Percentiles rank a stretch among this genome's conserved stretches.
These are phyloP conservation scores for Suaeda aralocaspica DNA, from an alignment of 148 eudicot species.

Conservation along the genomic window DNA sequence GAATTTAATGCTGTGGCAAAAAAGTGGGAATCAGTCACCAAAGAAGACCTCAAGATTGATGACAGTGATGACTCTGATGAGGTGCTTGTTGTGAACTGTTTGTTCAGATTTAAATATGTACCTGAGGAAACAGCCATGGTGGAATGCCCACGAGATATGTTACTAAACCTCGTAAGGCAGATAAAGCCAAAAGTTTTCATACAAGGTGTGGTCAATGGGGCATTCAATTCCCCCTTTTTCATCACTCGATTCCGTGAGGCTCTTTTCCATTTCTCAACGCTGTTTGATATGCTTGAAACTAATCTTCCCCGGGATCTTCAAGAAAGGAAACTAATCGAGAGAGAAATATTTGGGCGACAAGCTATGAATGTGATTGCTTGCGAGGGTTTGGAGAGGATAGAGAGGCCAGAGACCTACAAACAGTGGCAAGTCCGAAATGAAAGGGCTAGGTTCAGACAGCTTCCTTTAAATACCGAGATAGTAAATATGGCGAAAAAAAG, in stretches of 20 bases:
- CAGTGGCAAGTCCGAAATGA: conserved; percentile 76
- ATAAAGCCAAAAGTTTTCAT: conserved; percentile 59
- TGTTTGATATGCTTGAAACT: conserved; percentile 74
- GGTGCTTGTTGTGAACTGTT: conserved; percentile 60
- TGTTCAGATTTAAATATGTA: conserved; percentile 48
- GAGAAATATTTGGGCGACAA: conserved; percentile 59
- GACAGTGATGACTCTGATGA: too few species aligned
- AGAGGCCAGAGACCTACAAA: conserved; percentile 80
- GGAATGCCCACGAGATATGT: conserved; percentile 64
- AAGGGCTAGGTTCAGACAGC: conserved; percentile 63
- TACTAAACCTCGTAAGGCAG: conserved; percentile 46
- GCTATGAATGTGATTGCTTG: conserved; percentile 73
- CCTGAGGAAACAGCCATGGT: conserved; percentile 68
- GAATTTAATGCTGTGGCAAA: conserved; percentile 71
- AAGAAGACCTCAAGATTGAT: conserved; percentile 63
- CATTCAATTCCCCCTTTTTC: conserved; percentile 69
- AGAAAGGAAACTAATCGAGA: conserved; percentile 67
- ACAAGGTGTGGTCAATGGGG: conserved; percentile 58
- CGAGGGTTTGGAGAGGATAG: conserved; percentile 76
- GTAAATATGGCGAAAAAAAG: conserved; percentile 41
- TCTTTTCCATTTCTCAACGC: conserved; percentile 64
- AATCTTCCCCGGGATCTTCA: conserved; percentile 51
- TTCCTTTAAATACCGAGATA: conserved; percentile 49
- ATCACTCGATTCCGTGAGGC: conserved; percentile 71
- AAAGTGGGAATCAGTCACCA: conserved; percentile 66